These are phyloP conservation scores for Colletotrichum kahawae DNA, from an alignment of 2,329 filamentous ascomycete species.

Conservation along the genomic window DNA sequence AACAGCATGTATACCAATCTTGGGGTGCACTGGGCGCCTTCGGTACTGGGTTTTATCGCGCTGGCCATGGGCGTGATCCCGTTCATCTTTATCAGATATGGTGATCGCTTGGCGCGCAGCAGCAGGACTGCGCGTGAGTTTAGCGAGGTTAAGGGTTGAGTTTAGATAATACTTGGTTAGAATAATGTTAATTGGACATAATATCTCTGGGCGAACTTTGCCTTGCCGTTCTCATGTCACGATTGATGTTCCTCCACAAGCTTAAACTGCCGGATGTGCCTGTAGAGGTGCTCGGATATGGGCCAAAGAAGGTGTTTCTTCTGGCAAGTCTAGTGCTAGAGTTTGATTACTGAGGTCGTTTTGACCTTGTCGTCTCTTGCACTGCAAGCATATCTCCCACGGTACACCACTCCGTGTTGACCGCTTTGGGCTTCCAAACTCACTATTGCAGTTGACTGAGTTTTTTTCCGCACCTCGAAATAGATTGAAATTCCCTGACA, in stretches of 20 bases:
- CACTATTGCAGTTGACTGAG: background rate
- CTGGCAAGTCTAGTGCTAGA: background rate
- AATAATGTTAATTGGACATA: background rate
- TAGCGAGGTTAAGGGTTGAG: background rate
- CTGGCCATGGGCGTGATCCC: slow-evolving; percentile 35
- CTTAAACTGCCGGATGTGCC: background rate
- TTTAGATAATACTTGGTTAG: background rate
- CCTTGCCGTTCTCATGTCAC: background rate
- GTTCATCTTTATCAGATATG: slow-evolving; percentile 36
- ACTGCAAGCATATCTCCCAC: background rate
- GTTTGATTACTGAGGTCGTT: background rate
- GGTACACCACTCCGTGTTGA: background rate
- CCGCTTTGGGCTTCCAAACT: background rate
- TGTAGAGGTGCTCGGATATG: background rate
- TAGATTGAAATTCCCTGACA: background rate
- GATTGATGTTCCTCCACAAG: background rate
- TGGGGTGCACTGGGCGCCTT: slow-evolving; percentile 40
- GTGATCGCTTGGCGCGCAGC: slow-evolving; percentile 30
- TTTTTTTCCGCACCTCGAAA: background rate
- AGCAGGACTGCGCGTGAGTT: slow-evolving; percentile 23
- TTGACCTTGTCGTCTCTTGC: background rate
- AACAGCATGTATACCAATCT: slow-evolving; percentile 34
- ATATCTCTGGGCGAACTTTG: background rate
- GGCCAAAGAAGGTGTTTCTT: background rate
- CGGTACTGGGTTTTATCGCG: slow-evolving; percentile 35